Evolutionary conservation across 805 yeast species (phyloP), one percentile per base, ranked within the genome.

Genomic region (Wickerhamiella hasegawae): DNA sequence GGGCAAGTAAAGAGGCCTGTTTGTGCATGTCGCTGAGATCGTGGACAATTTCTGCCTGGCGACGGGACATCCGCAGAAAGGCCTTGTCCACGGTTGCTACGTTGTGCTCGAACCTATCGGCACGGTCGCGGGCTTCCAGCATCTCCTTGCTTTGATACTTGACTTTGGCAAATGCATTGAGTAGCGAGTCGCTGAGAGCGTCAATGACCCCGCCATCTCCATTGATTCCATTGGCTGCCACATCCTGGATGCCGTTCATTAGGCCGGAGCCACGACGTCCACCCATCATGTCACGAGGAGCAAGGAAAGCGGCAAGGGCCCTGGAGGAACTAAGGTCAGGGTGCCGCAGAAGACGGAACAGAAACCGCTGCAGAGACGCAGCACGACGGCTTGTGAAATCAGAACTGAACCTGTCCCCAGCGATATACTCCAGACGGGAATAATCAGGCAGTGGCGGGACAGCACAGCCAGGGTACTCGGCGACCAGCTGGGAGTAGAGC

Each of bases 401-500:
- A 11, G 71, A 65, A 19, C 87, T 73, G 53, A 87, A 87, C 26
- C 97, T 65, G 48, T 87, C 96, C 9, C 98, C 97, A 26, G 92
- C 84, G 35, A 87, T 66, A 56, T 90, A 87, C 53, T 87, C 94
- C 46, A 87, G 63, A 40, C 93, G 71, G 59, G 80, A 81, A 55
- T 84, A 85, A 42, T 87, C 92, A 0, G 98, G 98, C 36, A 87
- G 63, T 11, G 97, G 96, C 1, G 98, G 98, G 0, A 87, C 71
- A 11, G 90, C 71, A 40, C 81, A 66, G 3, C 90, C 79, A 0
- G 96, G 94, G 52, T 64, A 79, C 51, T 85, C 95, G 45, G 72
- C 76, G 34, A 65, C 54, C 36, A 87, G 60, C 38, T 82, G 74
- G 41, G 76, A 79, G 55, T 76, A 80, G 17, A 87, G 64, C 44